Evolutionary conservation across 2,329 filamentous ascomycete genomes (phyloP).

Genomic region (Claviceps sp.): DNA sequence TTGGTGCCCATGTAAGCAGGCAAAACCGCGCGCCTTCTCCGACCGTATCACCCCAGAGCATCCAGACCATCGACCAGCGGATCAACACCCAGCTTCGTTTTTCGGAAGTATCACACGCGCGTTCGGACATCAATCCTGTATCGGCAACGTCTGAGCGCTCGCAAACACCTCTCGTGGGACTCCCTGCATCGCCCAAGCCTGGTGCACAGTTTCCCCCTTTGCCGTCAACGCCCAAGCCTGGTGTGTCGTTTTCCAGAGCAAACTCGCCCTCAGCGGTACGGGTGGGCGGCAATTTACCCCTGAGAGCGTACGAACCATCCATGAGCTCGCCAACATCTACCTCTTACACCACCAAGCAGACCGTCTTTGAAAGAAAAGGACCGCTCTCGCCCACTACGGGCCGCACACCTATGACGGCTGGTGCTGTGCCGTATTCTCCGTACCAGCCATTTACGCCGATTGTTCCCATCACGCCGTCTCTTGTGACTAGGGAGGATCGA

Average conservation of each 20-base stretch:
- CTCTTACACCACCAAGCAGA: slow-evolving; percentile 44
- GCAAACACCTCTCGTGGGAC: slow-evolving; percentile 36
- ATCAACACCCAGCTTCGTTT: slow-evolving; percentile 28
- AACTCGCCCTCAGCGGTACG: slow-evolving; percentile 42
- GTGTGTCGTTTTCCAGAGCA: slow-evolving; percentile 33
- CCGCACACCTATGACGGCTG: slow-evolving; percentile 48
- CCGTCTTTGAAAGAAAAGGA: slow-evolving; percentile 44
- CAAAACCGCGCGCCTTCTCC: slow-evolving; percentile 15
- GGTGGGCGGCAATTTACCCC: slow-evolving; percentile 42
- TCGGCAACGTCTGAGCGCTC: slow-evolving; percentile 40
- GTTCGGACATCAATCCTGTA: slow-evolving; percentile 32
- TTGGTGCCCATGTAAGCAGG: slow-evolving; percentile 14
- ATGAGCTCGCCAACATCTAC: slow-evolving; percentile 35
- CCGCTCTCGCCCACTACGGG: slow-evolving; percentile 43
- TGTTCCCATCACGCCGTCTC: slow-evolving; percentile 61
- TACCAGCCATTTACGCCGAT: slow-evolving; percentile 70
- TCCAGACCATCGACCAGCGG: slow-evolving; percentile 42
- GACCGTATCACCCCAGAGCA: slow-evolving; percentile 26
- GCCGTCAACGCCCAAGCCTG: slow-evolving; percentile 37
- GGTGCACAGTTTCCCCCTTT: slow-evolving; percentile 23
- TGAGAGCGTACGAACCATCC: slow-evolving; percentile 49
- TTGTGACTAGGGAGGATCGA: slow-evolving; percentile 57
- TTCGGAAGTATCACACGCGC: slow-evolving; percentile 22
- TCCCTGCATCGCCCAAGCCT: slow-evolving; percentile 30
- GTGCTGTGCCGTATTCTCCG: slow-evolving; percentile 56